Conservation (phyloP, 805 yeast species). For the Metschnikowia sp. region DNA sequence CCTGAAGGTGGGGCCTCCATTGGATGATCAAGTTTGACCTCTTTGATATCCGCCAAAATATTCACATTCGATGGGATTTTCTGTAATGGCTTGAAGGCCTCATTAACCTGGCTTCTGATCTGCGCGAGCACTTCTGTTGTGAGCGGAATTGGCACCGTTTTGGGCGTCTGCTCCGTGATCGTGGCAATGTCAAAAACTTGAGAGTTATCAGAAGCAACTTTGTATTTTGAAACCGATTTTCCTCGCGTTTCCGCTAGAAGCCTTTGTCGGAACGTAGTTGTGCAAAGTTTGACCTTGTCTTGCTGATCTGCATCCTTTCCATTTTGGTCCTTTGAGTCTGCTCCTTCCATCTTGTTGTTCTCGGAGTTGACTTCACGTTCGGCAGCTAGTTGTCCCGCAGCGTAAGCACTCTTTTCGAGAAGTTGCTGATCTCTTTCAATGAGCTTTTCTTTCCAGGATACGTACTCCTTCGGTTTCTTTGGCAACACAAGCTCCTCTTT, state of each 20-base stretch:
- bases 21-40: background rate
- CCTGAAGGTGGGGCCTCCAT: background rate
- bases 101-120: slow-evolving; percentile 16
- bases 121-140: slow-evolving; percentile 9
- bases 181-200: slow-evolving; percentile 2
- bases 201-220: background rate
- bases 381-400: background rate
- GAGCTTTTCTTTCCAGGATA: slow-evolving; percentile 37
- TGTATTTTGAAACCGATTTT: slow-evolving; percentile 1
- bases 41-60: slow-evolving; percentile 2
- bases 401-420: slow-evolving; percentile 2
- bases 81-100: slow-evolving; percentile 23
- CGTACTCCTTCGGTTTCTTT: slow-evolving; percentile 26
- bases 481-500: slow-evolving; percentile 37
- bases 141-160: slow-evolving; percentile 13
- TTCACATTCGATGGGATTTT: slow-evolving; percentile 1
- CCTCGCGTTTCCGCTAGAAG: slow-evolving; percentile 17
- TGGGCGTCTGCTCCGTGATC: slow-evolving; percentile 1
- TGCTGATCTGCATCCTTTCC: background rate
- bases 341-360: too few relatives aligned
- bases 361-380: background rate
- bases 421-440: slow-evolving; percentile 25
- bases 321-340: too few relatives aligned
- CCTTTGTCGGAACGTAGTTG: slow-evolving; percentile 19
- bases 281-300: background rate